Percentiles rank a stretch among this genome's conserved stretches.
Conservation (phyloP, 345 rosid genomes). For the Sonneratia caseolaris region DNA sequence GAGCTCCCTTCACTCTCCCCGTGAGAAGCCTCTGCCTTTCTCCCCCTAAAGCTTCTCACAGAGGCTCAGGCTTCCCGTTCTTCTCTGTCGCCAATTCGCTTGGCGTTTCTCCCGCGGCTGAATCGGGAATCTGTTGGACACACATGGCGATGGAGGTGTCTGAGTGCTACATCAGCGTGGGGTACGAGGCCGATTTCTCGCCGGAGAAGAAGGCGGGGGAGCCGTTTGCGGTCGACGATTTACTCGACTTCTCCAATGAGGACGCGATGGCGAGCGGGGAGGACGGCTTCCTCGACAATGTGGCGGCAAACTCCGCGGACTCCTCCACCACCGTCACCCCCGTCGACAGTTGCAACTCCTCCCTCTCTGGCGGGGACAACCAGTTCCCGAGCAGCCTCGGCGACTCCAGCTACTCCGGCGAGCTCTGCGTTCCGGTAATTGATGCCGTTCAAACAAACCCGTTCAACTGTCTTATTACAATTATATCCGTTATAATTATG, state of each 20-base stretch:
- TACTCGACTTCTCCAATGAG: slow-evolving; percentile 55
- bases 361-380: slow-evolving; percentile 33
- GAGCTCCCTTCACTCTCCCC: neutral
- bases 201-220: slow-evolving; percentile 36
- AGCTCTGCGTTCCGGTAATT: slow-evolving; percentile 62
- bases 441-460: neutral
- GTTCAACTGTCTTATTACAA: no score
- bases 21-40: neutral
- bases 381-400: slow-evolving; percentile 13
- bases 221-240: slow-evolving; percentile 55
- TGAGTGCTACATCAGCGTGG: slow-evolving; percentile 20
- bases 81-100: neutral
- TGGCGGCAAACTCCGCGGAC: slow-evolving; percentile 25
- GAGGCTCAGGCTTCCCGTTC: neutral
- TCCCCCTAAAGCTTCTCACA: no score
- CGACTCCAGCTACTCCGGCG: slow-evolving; percentile 29
- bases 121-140: no score
- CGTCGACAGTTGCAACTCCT: slow-evolving; percentile 34
- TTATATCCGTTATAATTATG: no score
- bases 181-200: slow-evolving; percentile 17
- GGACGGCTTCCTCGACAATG: slow-evolving; percentile 29
- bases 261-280: slow-evolving; percentile 21
- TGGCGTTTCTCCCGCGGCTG: no score
- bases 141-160: slow-evolving; percentile 31
- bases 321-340: slow-evolving; percentile 40